These are phyloP conservation scores for Saccharata proteae DNA, from an alignment of 2,329 filamentous ascomycete species.

Conservation along the genomic window DNA sequence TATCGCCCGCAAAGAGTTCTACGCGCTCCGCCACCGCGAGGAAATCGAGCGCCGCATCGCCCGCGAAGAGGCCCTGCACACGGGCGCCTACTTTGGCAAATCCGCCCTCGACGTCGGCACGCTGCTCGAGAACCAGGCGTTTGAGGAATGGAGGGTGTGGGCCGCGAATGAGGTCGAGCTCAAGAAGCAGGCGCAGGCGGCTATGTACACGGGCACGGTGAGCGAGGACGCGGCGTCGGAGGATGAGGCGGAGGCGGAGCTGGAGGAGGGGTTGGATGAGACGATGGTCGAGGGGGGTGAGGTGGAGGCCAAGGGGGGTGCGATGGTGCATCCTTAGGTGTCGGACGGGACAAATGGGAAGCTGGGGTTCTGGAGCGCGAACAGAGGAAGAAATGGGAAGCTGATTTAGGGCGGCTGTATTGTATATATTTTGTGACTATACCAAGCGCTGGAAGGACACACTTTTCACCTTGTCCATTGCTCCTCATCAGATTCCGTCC, in stretches of 20 bases:
- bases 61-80: constrained; percentile 72
- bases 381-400: no score
- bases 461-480: no score
- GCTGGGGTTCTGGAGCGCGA: no score
- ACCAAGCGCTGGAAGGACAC: no score
- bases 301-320: no score
- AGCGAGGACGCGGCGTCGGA: constrained; percentile 19
- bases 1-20: constrained; percentile 78
- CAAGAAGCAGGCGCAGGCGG: constrained; percentile 34
- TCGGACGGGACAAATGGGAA: no score
- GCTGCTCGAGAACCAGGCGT: constrained; percentile 67
- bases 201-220: constrained; percentile 27
- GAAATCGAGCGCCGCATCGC: constrained; percentile 76
- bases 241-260: constrained; percentile 12
- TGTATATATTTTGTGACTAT: no score
- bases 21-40: constrained; percentile 66
- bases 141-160: constrained; percentile 78
- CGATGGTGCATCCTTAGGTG: constrained; percentile 24
- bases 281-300: constrained; percentile 21
- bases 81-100: constrained; percentile 82
- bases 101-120: constrained; percentile 63
- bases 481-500: no score
- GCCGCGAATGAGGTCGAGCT: constrained; percentile 44
- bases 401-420: no score
- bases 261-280: constrained; percentile 23